Base-by-base conservation (phyloP, 371 early-diverging fungal species). In the Syncephalastrum monosporum region DNA sequence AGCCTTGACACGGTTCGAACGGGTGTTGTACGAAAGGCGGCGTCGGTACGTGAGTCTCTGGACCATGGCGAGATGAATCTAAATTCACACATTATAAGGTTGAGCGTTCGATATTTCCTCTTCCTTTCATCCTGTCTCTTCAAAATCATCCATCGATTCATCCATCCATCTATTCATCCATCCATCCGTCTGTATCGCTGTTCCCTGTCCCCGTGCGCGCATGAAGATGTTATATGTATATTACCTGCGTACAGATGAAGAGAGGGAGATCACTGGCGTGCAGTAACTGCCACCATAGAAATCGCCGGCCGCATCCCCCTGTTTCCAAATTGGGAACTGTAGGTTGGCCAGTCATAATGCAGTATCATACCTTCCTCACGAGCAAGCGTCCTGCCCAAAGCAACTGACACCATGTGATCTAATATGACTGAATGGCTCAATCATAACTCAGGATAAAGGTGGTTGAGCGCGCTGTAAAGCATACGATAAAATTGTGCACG, bases 11-110 rank as follows among this genome's bases (percentile, higher is more conserved):
- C 93, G 87, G 94, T 98, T 98, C 73, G 96, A 95, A 79, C 90
- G 90, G 79, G 98, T 98, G 94, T 97, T 96, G 93, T 97, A 98
- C 67, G 97, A 95, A 69, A 93, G 84, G 72, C 96, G 91, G 68
- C 97, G 91, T 76, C 97, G 88, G 89, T 97, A 98, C 56, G 92
- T 94, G 63, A 96, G 87, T 83, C 98, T 92, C 82, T 96, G 96
- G 75, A 78, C 86, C 88, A 87, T 87, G 76, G 68, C 70, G 64
- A 57, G 52, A 50, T 25, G 14, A 42, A 29, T 19, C 17, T 25
- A 44, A 42, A 45, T 54, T 46, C 21, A 21, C 12, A 33, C 38
- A 33, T 33, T 51, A 21, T 38, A 55, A 21, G 25, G 25, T 49
- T 42, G 16, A 12, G 38, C 17, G 10, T 38, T 29, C 42, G 17